These are phyloP conservation scores for Crithidia thermophila DNA, from an alignment of 208 protist genomes.

Conservation along the genomic window DNA sequence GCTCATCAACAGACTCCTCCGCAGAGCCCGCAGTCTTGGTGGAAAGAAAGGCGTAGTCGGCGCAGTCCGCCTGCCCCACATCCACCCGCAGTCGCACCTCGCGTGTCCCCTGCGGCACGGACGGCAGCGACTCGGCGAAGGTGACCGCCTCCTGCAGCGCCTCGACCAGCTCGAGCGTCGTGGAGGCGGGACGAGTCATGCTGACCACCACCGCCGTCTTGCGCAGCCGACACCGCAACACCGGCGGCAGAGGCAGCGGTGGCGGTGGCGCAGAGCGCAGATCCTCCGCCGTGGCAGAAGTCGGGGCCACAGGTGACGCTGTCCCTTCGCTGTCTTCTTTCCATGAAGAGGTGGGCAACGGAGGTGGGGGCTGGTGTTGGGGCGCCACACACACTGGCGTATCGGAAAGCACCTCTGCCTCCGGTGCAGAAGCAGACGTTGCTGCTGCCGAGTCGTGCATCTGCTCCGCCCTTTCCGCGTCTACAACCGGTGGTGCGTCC, in stretches of 20 bases:
- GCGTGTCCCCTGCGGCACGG: slow-evolving; percentile 1
- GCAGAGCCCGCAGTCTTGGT: too few relatives aligned
- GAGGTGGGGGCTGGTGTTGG: too few relatives aligned
- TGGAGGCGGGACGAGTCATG: not conserved
- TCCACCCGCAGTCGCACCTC: slow-evolving; percentile 23
- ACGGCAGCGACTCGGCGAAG: slow-evolving; percentile 26
- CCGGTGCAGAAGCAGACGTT: too few relatives aligned
- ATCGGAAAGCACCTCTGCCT: too few relatives aligned
- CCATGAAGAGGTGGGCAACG: too few relatives aligned
- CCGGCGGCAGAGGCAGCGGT: not conserved
- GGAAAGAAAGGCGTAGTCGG: slow-evolving; percentile 6
- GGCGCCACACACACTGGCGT: too few relatives aligned
- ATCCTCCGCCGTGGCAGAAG: not conserved
- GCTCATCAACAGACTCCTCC: slow-evolving; percentile 9
- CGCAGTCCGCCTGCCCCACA: not conserved
- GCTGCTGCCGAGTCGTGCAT: too few relatives aligned
- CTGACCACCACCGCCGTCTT: slow-evolving; percentile 21
- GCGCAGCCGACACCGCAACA: slow-evolving; percentile 21
- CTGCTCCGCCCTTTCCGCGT: too few relatives aligned
- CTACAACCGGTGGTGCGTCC: too few relatives aligned
- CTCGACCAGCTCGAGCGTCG: slow-evolving; percentile 20
- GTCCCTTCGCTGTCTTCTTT: too few relatives aligned
- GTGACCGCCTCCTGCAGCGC: slow-evolving; percentile 30
- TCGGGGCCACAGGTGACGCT: too few relatives aligned
- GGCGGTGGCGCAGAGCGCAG: not conserved